Evolutionary conservation across 768 basidiomycete genomes (phyloP), one percentile per base, ranked within the genome.

Genomic region (Suillus subalutaceus): DNA sequence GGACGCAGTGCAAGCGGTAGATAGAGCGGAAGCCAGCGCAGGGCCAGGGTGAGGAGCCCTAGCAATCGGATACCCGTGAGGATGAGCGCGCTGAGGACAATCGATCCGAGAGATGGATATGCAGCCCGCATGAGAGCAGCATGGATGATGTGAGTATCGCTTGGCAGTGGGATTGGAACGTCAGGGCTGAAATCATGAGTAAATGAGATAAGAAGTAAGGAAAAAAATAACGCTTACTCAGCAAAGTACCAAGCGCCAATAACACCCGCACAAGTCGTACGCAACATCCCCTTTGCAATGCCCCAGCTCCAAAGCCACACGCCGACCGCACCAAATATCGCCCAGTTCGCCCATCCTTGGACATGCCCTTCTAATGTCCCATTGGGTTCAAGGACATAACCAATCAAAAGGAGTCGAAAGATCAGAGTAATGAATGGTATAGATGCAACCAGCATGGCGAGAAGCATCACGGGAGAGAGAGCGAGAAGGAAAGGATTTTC

Each of bases 171-270:
- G 4, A 79, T 78, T 2, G 83, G 68, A 61, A 72, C 65, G 32
- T 67, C 62, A 23, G 68, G 70, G 41, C 78, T 79, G 44, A 48
- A 56, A 69, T 61, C 8, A 65, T 63, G 35, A 60, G 41, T 4
- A 60, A 43, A 56, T 67, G 56, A 67, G 67, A 13, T 46, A 30
- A 58, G 62, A 7, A n/a, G 30, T 1, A 18, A 64, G 50, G 35
- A 16, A 58, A 37, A n/a, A 32, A 44, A 58, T 7, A 10, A 35
- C 13, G 63, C 87, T 72, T 70, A 89, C 85, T 87, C 82, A 37
- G 85, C 75, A 78, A 94, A 97, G 74, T 97, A 97, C 96, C 96
- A 98, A 55, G 90, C 89, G 2, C 94, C 96, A 41, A 98, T 86
- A 5, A 96, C 92, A 38, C 90, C 90, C 0, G 94, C 90, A 65